phyloP scores from a whole-genome alignment of 345 rosid species.

The Clarkia xantiana region DNA sequence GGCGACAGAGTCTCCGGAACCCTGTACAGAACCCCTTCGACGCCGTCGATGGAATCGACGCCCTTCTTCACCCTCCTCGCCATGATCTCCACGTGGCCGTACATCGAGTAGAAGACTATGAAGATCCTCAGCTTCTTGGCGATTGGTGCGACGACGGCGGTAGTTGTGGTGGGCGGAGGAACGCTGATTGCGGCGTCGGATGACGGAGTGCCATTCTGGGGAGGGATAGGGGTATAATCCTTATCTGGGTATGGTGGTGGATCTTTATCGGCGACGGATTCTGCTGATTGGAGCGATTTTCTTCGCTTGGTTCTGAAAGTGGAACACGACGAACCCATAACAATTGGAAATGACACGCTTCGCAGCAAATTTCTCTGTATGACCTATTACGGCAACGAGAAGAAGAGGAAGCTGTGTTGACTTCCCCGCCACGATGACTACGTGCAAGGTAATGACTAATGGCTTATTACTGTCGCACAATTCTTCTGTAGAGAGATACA shows the following conservation, averaged over 20 bases:
- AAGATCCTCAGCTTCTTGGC: conserved; percentile 21
- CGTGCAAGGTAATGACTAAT: too few relatives aligned
- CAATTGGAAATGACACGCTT: too few relatives aligned
- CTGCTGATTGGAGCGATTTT: too few relatives aligned
- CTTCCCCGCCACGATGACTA: too few relatives aligned
- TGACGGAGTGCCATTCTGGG: neutral
- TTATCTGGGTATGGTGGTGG: conserved; percentile 5
- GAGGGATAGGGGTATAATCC: conserved; percentile 9
- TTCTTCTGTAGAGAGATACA: too few relatives aligned
- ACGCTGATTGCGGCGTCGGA: conserved; percentile 7
- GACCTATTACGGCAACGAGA: too few relatives aligned
- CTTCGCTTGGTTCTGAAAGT: too few relatives aligned
- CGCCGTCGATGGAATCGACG: conserved; percentile 45
- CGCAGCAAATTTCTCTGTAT: too few relatives aligned
- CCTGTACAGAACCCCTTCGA: conserved; percentile 36
- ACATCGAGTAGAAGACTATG: conserved; percentile 60
- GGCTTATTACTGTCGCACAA: too few relatives aligned
- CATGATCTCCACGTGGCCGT: conserved; percentile 51
- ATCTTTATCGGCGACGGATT: conserved; percentile 10
- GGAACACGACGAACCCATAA: too few relatives aligned
- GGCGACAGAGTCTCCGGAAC: conserved; percentile 44
- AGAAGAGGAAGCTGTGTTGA: too few relatives aligned
- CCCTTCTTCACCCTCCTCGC: conserved; percentile 54
- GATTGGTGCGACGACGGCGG: conserved; percentile 15
- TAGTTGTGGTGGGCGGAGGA: neutral